Evolutionary conservation across 169 alveolate genomes (phyloP), one percentile per base, ranked within the genome.

Genomic region (Plasmodium coatneyi): DNA sequence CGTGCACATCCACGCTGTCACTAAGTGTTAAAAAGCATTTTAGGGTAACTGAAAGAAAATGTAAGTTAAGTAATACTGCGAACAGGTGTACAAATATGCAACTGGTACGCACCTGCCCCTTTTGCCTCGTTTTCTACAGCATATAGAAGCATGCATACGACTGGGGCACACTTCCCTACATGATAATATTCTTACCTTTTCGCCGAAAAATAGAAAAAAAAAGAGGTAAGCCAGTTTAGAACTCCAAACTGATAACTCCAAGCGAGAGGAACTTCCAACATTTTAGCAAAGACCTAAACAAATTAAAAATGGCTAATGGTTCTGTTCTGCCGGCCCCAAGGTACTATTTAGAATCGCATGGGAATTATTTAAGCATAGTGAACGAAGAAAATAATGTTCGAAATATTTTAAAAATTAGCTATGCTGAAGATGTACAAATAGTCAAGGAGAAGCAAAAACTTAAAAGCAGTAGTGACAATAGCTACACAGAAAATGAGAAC

Each of bases 271-370:
- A 66, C 36, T 66, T 66, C 76, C 36, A 66, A 66, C 76, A 28
- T 12, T 28, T 66, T 34, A 76, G 12, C 30, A 43, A 36, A 76
- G 32, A 25, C 60, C 22, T 16, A 76, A 19, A 76, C 83, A 30
- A 41, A 14, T 12, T 70, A 28, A 89, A 60, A 89, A 89, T 89
- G 94, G 43, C 6, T 16, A 70, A 72, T 14, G 34, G 54, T 49
- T 41, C 81, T 78, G 28, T 14, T 41, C 41, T 79, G 34, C 79
- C 89, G 16, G 19, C 74, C 22, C 80, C n/a, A 60, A 89, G 71
- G 49, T 89, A 80, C 34, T 89, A 89, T 80, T 70, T 89, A 79
- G 94, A 89, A 66, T 19, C 82, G 22, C 94, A 89, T 30, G 72
- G 39, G 36, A 89, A 43, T 25, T 71, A 89, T 66, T 28, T 89